A percentile compares a stretch with the other conserved stretches of the same genome.
Conservation (phyloP, 169 alveolate genomes). For the Plasmodium adleri region DNA sequence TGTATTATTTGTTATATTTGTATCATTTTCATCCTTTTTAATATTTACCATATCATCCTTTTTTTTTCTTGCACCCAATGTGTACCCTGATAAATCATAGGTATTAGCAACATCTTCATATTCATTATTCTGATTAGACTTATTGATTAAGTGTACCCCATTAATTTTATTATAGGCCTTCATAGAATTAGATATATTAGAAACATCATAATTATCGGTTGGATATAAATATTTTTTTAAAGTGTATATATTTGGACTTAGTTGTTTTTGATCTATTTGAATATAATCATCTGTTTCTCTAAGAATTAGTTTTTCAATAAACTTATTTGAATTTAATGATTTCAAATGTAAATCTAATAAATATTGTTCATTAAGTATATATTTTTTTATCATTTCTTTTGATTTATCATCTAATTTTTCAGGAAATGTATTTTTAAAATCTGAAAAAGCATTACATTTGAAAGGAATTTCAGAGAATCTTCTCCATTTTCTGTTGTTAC, state of each 20-base stretch:
- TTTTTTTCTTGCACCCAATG: no score
- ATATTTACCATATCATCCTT: no score
- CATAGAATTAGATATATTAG: not conserved
- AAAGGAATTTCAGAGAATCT: slow-evolving; percentile 37
- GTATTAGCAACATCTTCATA: no score
- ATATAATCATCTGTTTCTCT: slow-evolving; percentile 60
- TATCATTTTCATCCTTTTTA: no score
- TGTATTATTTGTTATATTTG: no score
- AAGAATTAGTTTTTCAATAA: slow-evolving; percentile 50
- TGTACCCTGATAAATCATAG: no score
- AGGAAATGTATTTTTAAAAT: slow-evolving; percentile 66
- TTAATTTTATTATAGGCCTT: not conserved
- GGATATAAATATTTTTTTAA: slow-evolving; percentile 25
- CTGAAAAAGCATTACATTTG: slow-evolving; percentile 60
- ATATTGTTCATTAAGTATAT: slow-evolving; percentile 74
- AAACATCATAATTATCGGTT: slow-evolving; percentile 8
- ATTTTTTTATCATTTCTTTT: slow-evolving; percentile 73
- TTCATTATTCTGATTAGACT: not conserved
- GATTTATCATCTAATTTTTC: slow-evolving; percentile 54
- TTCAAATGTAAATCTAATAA: slow-evolving; percentile 77
- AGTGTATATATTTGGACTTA: slow-evolving; percentile 39
- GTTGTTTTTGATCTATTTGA: slow-evolving; percentile 33
- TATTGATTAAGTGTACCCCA: not conserved
- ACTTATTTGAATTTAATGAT: slow-evolving; percentile 55
- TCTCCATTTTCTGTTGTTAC: slow-evolving; percentile 67